Conservation (phyloP, 2,329 filamentous ascomycete genomes). For the Venturia aucupariae region DNA sequence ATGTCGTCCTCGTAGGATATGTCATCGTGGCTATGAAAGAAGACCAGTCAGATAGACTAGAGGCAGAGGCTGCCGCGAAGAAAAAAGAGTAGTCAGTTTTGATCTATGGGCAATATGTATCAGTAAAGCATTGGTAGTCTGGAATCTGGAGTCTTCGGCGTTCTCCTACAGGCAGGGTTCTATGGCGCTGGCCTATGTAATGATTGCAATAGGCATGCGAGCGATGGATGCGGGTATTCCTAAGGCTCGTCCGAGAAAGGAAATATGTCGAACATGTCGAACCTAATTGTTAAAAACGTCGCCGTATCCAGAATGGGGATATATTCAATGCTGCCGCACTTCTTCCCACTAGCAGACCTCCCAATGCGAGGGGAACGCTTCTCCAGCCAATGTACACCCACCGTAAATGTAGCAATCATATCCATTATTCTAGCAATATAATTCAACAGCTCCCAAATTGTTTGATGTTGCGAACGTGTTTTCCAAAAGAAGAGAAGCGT, state of each 20-base stretch:
- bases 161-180: neutral
- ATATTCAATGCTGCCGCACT: neutral
- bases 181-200: neutral
- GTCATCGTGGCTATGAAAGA: constrained; percentile 86
- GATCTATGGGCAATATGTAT: constrained; percentile 26
- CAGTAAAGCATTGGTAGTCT: neutral
- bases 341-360: neutral
- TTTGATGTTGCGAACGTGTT: constrained; percentile 1
- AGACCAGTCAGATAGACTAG: constrained; percentile 50
- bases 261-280: neutral
- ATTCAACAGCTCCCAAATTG: neutral
- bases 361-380: neutral
- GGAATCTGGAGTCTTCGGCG: neutral
- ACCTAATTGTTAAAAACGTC: neutral
- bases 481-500: constrained; percentile 1
- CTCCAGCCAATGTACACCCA: neutral
- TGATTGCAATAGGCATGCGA: neutral
- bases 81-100: neutral
- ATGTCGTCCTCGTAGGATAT: constrained; percentile 84
- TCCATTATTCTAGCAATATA: constrained; percentile 25
- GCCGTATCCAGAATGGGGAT: neutral
- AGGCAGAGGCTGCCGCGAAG: constrained; percentile 16
- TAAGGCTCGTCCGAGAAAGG: neutral
- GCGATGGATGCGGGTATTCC: neutral
- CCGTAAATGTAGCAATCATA: constrained; percentile 61